Evolutionary conservation across 768 basidiomycete genomes (phyloP).

Genomic region (Saitozyma podzolica): DNA sequence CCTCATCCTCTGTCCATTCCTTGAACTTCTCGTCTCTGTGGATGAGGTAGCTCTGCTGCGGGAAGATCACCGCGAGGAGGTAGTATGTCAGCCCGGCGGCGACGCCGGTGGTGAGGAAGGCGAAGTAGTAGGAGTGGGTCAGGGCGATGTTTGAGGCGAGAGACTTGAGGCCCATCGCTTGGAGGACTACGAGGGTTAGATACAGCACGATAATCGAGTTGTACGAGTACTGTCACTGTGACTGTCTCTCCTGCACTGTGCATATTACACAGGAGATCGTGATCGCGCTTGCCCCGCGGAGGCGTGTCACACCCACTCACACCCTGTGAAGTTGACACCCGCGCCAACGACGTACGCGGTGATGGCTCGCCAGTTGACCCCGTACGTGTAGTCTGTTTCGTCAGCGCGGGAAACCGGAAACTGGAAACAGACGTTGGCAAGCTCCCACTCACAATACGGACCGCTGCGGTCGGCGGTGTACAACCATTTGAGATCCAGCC

Average conservation of each 20-base stretch:
- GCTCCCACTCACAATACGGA: constrained; percentile 23
- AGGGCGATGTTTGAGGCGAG: constrained; percentile 7
- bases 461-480: constrained; percentile 28
- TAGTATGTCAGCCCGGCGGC: constrained; percentile 25
- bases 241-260: too few relatives aligned
- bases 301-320: too few relatives aligned
- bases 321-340: too few relatives aligned
- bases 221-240: too few relatives aligned
- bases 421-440: constrained; percentile 15
- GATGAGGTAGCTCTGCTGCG: constrained; percentile 22
- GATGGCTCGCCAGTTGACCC: too few relatives aligned
- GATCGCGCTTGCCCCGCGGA: too few relatives aligned
- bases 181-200: constrained; percentile 14
- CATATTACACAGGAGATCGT: neutral
- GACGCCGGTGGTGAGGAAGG: constrained; percentile 13
- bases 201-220: too few relatives aligned
- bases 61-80: constrained; percentile 17
- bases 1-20: constrained; percentile 29
- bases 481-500: neutral
- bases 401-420: constrained; percentile 1
- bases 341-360: too few relatives aligned
- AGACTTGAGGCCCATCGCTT: constrained; percentile 24
- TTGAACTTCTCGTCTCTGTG: constrained; percentile 24
- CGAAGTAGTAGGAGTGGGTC: constrained; percentile 13
- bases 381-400: too few relatives aligned